A percentile compares a stretch with the other conserved stretches of the same genome.
phyloP scores from a whole-genome alignment of 2,329 filamentous ascomycete species.

The Aurifilum marmelostoma region DNA sequence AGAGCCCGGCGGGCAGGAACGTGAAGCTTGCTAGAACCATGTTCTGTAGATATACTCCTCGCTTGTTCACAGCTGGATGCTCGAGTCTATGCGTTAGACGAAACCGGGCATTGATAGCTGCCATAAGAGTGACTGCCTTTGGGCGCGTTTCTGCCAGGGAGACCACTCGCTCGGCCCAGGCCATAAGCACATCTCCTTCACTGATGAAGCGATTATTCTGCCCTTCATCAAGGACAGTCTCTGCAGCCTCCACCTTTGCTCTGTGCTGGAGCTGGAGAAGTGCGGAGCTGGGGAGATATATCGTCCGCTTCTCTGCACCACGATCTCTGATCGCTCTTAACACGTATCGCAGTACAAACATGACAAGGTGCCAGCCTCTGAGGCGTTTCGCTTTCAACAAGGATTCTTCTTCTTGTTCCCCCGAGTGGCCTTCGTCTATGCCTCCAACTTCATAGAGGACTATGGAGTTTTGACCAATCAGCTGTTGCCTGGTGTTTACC shows the following conservation, averaged over 20 bases:
- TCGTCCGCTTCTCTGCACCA: constrained; percentile 38
- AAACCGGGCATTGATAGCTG: constrained; percentile 36
- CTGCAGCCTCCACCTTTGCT: constrained; percentile 37
- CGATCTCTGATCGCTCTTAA: constrained; percentile 38
- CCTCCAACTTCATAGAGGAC: background rate
- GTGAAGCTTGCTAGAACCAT: constrained; percentile 32
- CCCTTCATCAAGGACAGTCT: constrained; percentile 17
- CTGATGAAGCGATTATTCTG: constrained; percentile 42
- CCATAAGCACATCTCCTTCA: constrained; percentile 48
- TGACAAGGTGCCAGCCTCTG: constrained; percentile 10
- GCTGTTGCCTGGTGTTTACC: background rate
- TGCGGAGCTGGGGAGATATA: constrained; percentile 42
- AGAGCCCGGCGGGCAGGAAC: constrained; percentile 33
- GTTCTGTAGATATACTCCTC: constrained; percentile 37
- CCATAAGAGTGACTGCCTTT: constrained; percentile 34
- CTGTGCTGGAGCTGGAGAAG: constrained; percentile 37
- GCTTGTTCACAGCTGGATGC: background rate
- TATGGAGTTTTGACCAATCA: background rate
- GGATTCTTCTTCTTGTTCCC: background rate
- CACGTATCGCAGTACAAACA: constrained; percentile 31
- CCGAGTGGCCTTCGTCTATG: background rate
- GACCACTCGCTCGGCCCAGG: constrained; percentile 40
- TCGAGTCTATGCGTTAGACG: constrained; percentile 32
- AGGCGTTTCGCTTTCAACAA: background rate
- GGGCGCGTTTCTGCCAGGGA: constrained; percentile 30